Percentiles rank a stretch among this genome's conserved stretches.
phyloP scores from a whole-genome alignment of 345 rosid species.

The Populus ilicifolia region DNA sequence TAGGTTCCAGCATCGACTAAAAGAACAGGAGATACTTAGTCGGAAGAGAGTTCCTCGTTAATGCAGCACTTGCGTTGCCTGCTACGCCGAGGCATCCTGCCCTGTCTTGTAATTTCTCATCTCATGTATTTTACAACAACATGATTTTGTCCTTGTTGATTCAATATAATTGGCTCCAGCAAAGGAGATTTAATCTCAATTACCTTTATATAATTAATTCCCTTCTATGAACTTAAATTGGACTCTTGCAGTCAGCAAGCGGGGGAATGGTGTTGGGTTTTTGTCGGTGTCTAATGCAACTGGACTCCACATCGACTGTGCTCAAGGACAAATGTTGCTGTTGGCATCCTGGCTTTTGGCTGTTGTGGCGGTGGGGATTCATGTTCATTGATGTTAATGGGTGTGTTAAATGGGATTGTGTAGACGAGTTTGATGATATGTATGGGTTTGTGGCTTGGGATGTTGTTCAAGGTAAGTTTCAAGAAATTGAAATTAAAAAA shows the following conservation, averaged over 20 bases:
- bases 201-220: slow-evolving; percentile 7
- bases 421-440: slow-evolving; percentile 9
- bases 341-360: neutral
- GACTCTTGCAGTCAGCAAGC: slow-evolving; percentile 13
- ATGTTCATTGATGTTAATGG: neutral
- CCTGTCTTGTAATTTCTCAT: slow-evolving; percentile 22
- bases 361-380: neutral
- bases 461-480: slow-evolving; percentile 11
- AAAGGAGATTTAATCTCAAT: neutral
- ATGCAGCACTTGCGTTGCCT: slow-evolving; percentile 1
- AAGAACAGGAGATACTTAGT: slow-evolving; percentile 88
- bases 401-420: slow-evolving; percentile 3
- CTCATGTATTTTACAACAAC: neutral
- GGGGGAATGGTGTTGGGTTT: neutral
- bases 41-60: slow-evolving; percentile 79
- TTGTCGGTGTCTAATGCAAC: slow-evolving; percentile 1
- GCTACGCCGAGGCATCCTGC: slow-evolving; percentile 1
- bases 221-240: neutral
- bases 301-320: no score
- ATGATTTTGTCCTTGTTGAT: neutral
- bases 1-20: slow-evolving; percentile 90
- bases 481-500: neutral
- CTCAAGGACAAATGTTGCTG: neutral
- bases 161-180: neutral
- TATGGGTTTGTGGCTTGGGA: slow-evolving; percentile 7